Evolutionary conservation across 306 rosid species (phyloP).

Genomic region (Astragalus glycyphyllos): DNA sequence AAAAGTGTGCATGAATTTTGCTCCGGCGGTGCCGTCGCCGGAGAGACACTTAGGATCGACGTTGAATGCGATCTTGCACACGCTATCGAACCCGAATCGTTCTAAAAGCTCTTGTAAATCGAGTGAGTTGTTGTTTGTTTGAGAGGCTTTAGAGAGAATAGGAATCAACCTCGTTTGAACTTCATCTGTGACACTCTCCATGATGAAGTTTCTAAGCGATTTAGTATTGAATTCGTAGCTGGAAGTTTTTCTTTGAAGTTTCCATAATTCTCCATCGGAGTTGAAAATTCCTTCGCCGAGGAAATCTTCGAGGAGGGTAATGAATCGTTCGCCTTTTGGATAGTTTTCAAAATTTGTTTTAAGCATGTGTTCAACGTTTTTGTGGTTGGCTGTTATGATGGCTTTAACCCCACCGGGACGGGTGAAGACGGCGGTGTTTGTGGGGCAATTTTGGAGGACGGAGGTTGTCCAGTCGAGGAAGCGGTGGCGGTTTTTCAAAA

Average conservation of each 20-base stretch:
- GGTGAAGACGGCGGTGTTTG: constrained; percentile 51
- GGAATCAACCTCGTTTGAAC: constrained; percentile 55
- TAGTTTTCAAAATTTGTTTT: constrained; percentile 38
- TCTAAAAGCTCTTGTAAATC: constrained; percentile 70
- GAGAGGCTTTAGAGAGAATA: constrained; percentile 43
- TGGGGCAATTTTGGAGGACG: constrained; percentile 51
- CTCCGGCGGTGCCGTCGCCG: constrained; percentile 46
- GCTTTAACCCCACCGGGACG: constrained; percentile 50
- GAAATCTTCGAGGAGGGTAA: constrained; percentile 51
- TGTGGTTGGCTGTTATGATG: constrained; percentile 64
- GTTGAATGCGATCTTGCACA: constrained; percentile 68
- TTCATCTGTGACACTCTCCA: constrained; percentile 58
- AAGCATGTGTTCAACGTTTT: constrained; percentile 66
- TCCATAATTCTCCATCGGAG: constrained; percentile 67
- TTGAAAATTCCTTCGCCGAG: constrained; percentile 78
- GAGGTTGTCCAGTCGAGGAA: constrained; percentile 67
- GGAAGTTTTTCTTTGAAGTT: constrained; percentile 63
- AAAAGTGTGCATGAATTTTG: constrained; percentile 67
- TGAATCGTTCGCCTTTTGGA: constrained; percentile 66
- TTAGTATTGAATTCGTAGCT: constrained; percentile 72
- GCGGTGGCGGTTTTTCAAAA: constrained; percentile 62
- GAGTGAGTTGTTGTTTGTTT: constrained; percentile 19
- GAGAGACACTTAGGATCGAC: constrained; percentile 69
- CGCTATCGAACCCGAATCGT: constrained; percentile 70
- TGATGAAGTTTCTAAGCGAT: constrained; percentile 59